A percentile compares a stretch with the other conserved stretches of the same genome.
Conservation (phyloP, 805 yeast genomes). For the Tetrapisispora arboricola region DNA sequence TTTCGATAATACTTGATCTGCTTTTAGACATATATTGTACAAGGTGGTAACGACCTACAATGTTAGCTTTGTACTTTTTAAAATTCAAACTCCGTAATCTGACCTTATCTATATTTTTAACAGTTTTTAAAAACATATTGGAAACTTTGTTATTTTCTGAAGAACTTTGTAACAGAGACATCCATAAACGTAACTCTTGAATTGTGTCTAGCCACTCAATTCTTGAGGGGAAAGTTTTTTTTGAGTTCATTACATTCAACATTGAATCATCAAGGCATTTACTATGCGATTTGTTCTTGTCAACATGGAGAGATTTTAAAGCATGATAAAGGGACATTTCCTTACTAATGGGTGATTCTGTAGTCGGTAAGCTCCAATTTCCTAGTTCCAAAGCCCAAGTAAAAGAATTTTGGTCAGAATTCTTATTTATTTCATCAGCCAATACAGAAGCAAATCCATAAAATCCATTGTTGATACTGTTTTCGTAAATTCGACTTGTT, state of each 20-base stretch:
- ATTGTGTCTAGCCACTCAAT: conserved; percentile 17
- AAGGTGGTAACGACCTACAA: conserved; percentile 14
- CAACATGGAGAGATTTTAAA: conserved; percentile 33
- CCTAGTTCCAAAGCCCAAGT: conserved; percentile 70
- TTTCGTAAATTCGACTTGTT: conserved; percentile 16
- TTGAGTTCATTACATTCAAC: conserved; percentile 3
- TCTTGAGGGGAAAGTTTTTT: conserved; percentile 5
- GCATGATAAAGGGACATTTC: conserved; percentile 43
- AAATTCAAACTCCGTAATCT: conserved; percentile 6
- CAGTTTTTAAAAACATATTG: conserved; percentile 1
- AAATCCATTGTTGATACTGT: conserved; percentile 41
- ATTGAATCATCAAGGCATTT: conserved; percentile 6
- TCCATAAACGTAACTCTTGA: conserved; percentile 9
- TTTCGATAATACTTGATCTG: neutral
- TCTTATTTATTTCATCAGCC: conserved; percentile 10
- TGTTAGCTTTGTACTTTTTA: conserved; percentile 6
- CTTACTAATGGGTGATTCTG: conserved; percentile 29
- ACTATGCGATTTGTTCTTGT: too few relatives aligned
- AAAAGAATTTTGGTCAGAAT: conserved; percentile 28
- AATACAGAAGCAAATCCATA: conserved; percentile 42
- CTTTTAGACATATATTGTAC: conserved; percentile 1
- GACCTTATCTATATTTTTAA: conserved; percentile 1
- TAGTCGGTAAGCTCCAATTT: conserved; percentile 63
- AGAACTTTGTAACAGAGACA: conserved; percentile 2
- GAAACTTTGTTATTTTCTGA: neutral